phyloP scores from a whole-genome alignment of 2,329 filamentous ascomycete species.

The Fusarium buharicum region DNA sequence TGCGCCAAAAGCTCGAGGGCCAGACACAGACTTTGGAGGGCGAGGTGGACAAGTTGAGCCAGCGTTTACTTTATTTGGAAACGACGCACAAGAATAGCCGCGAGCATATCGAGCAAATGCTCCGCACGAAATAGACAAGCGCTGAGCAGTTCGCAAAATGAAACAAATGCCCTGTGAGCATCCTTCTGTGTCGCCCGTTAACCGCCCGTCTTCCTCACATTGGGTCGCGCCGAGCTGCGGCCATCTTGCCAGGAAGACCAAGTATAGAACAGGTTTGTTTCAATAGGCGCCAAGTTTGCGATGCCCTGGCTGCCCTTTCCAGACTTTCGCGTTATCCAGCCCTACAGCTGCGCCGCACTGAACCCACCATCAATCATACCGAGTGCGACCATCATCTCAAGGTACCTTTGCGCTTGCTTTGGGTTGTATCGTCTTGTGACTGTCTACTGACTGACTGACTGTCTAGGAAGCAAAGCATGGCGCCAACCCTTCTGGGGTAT shows the following conservation, averaged over 20 bases:
- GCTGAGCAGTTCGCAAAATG: background rate
- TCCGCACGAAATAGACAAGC: constrained; percentile 61
- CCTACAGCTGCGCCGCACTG: constrained; percentile 18
- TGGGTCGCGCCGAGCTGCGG: background rate
- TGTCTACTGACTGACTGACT: constrained; percentile 6
- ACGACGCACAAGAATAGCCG: constrained; percentile 95
- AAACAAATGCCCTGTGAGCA: background rate
- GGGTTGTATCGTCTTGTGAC: constrained; percentile 3
- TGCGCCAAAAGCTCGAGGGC: constrained; percentile 78
- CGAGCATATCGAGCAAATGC: constrained; percentile 89
- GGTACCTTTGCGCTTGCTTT: background rate
- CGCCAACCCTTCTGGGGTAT: no score
- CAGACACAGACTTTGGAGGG: constrained; percentile 80
- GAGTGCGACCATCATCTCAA: no score
- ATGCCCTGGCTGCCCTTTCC: background rate
- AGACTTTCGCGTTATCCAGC: constrained; percentile 7
- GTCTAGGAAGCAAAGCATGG: constrained; percentile 1
- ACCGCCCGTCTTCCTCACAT: background rate
- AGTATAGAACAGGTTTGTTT: constrained; percentile 15
- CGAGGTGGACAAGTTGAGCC: constrained; percentile 83
- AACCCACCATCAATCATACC: constrained; percentile 5
- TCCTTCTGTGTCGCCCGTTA: background rate
- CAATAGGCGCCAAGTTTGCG: constrained; percentile 18
- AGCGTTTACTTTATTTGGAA: constrained; percentile 92
- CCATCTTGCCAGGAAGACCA: background rate